Base-by-base conservation (phyloP, 2,329 filamentous ascomycete species). In the Sclerotinia subarctica region DNA sequence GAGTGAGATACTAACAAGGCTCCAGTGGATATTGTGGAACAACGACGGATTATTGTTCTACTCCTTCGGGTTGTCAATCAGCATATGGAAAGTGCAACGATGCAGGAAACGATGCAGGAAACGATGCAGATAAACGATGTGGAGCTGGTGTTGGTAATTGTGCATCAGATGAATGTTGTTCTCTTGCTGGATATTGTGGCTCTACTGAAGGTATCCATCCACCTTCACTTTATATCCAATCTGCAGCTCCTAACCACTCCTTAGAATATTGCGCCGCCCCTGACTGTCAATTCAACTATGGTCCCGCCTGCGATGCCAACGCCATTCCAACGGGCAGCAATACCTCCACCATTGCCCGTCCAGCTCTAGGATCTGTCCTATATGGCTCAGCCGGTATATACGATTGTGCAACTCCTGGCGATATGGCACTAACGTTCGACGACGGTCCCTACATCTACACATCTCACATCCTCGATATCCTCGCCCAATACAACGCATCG, bases 351-450 rank as follows among this genome's bases (percentile, higher is more conserved):
- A 76, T 87, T 52, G 44, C 68, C 0, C 54, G 88, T 8, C 79
- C 84, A 1, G 80, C 83, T 60, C 69, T 85, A 1, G 87, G 87
- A n/a, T 78, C 72, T 2, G 79, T 89, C 3, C 77, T 79, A 0
- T 88, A 89, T 65, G 86, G 86, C n/a, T 81, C 84, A 46, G 80
- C 77, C 15, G 83, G 84, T 35, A 85, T 90, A 69, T 86, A 86
- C 72, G 78, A 81, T 70, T 88, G 85, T 71, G 78, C 78, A n/a
- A 80, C 80, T n/a, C 80, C 82, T 3, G 86, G 87, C 64, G 85
- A 85, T 15, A 82, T 91, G 72, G 88, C 88, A 24, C 76, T 91
- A 67, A 90, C 88, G 0, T 91, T 85, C 72, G 88, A 91, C 72
- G 88, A 90, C 73, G 88, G 88, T 2, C 88, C 88, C 17, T 85